A percentile compares a stretch with the other conserved stretches of the same genome.
phyloP scores from a whole-genome alignment of 768 basidiomycete species.

The Russula earlei region DNA sequence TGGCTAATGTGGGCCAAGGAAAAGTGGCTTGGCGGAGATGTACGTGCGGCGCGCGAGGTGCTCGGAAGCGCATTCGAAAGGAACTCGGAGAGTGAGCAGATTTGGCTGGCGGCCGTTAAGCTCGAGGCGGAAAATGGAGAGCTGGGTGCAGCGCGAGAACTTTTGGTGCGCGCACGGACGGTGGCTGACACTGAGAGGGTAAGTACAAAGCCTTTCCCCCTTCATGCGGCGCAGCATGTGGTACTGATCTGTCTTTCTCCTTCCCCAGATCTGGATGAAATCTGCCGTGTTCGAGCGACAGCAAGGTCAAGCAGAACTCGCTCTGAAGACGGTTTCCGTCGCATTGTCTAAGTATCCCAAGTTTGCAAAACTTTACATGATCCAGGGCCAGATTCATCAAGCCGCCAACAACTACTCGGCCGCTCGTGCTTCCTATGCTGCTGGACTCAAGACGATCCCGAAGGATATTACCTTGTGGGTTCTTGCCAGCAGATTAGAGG shows the following conservation, averaged over 20 bases:
- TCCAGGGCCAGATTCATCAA: constrained; percentile 87
- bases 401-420: constrained; percentile 45
- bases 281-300: constrained; percentile 92
- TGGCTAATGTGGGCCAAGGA: constrained; percentile 99
- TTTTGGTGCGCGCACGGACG: constrained; percentile 80
- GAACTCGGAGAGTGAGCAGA: constrained; percentile 93
- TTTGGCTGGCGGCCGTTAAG: constrained; percentile 97
- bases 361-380: constrained; percentile 92
- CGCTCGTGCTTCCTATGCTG: constrained; percentile 73
- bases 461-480: constrained; percentile 85
- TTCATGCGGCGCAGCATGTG: neutral
- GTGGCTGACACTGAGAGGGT: constrained; percentile 91
- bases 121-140: constrained; percentile 95
- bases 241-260: constrained; percentile 1
- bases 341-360: constrained; percentile 81
- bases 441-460: constrained; percentile 80
- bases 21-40: constrained; percentile 86
- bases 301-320: constrained; percentile 63
- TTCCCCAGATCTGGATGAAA: constrained; percentile 93
- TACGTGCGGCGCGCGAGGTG: constrained; percentile 82
- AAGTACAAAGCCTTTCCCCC: constrained; percentile 23
- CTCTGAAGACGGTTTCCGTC: constrained; percentile 62
- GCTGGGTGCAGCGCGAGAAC: constrained; percentile 71
- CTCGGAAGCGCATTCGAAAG: constrained; percentile 86
- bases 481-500: constrained; percentile 81